phyloP scores from a whole-genome alignment of 768 basidiomycete species.

The Russula abietina region DNA sequence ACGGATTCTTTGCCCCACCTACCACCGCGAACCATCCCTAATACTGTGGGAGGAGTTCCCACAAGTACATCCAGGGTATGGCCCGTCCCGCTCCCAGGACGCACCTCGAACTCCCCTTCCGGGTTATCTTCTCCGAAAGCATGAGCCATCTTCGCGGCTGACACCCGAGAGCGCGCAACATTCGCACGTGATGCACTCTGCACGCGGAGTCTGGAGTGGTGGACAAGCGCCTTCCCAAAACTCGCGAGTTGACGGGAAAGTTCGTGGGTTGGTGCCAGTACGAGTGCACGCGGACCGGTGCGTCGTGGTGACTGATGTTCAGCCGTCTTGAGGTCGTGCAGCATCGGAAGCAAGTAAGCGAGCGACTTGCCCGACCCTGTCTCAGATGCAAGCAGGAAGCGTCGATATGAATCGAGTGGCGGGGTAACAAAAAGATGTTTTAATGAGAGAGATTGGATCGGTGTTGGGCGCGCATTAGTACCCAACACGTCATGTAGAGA shows the following conservation, averaged over 20 bases:
- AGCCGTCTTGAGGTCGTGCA: slow-evolving; percentile 67
- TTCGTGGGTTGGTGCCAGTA: slow-evolving; percentile 88
- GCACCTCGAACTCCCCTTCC: slow-evolving; percentile 26
- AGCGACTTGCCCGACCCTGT: slow-evolving; percentile 91
- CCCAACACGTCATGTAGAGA: slow-evolving; percentile 57
- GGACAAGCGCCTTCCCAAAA: slow-evolving; percentile 69
- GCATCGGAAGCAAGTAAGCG: slow-evolving; percentile 80
- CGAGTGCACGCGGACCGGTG: slow-evolving; percentile 59
- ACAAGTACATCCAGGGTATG: slow-evolving; percentile 52
- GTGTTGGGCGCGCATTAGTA: slow-evolving; percentile 51
- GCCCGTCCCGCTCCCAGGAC: slow-evolving; percentile 18
- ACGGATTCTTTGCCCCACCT: slow-evolving; percentile 45
- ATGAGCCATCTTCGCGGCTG: slow-evolving; percentile 47
- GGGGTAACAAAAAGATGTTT: slow-evolving; percentile 49
- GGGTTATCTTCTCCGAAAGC: slow-evolving; percentile 28
- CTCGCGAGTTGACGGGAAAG: slow-evolving; percentile 72
- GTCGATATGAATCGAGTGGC: slow-evolving; percentile 36
- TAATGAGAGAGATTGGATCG: slow-evolving; percentile 72
- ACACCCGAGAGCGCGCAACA: slow-evolving; percentile 25
- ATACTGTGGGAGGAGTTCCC: slow-evolving; percentile 56
- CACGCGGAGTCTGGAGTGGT: slow-evolving; percentile 71
- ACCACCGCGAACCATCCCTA: slow-evolving; percentile 52
- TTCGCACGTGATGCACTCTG: slow-evolving; percentile 64
- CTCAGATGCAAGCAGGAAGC: slow-evolving; percentile 74
- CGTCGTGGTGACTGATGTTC: slow-evolving; percentile 37